phyloP scores from a whole-genome alignment of 768 basidiomycete species.

The Steccherinum ochraceum region DNA sequence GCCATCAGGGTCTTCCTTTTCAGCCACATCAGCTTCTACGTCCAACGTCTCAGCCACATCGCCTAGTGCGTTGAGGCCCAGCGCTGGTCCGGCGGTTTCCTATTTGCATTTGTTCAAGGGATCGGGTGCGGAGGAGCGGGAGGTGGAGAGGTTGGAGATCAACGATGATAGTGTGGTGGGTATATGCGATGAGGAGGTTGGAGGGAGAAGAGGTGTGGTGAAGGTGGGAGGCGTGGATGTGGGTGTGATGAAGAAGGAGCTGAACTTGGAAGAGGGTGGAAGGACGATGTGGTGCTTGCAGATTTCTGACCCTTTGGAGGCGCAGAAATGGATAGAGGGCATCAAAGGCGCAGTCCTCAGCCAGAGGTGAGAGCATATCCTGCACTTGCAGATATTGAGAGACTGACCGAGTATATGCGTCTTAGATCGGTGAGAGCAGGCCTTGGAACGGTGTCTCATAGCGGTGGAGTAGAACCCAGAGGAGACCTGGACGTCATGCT shows the following conservation, averaged over 20 bases:
- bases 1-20: not conserved
- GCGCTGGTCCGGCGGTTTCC: slow-evolving; percentile 33
- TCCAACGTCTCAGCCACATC: slow-evolving; percentile 26
- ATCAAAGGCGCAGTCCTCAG: slow-evolving; percentile 69
- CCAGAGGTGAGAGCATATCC: slow-evolving; percentile 46
- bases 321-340: slow-evolving; percentile 69
- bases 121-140: slow-evolving; percentile 47
- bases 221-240: slow-evolving; percentile 51
- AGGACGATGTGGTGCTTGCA: slow-evolving; percentile 68
- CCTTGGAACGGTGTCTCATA: slow-evolving; percentile 40
- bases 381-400: slow-evolving; percentile 1
- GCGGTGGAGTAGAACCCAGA: slow-evolving; percentile 51
- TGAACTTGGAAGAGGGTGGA: slow-evolving; percentile 43
- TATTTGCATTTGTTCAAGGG: slow-evolving; percentile 76
- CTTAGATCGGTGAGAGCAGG: slow-evolving; percentile 65
- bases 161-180: slow-evolving; percentile 73
- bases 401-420: slow-evolving; percentile 4
- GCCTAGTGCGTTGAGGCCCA: not conserved
- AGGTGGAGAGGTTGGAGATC: slow-evolving; percentile 70
- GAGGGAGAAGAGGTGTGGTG: slow-evolving; percentile 46
- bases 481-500: slow-evolving; percentile 84
- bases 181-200: slow-evolving; percentile 48
- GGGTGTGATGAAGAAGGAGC: slow-evolving; percentile 25
- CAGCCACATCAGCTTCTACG: slow-evolving; percentile 8
- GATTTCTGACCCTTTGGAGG: slow-evolving; percentile 51